These are phyloP conservation scores for Aspergillus saccharolyticus DNA, from an alignment of 495 filamentous ascomycete species.

Conservation along the genomic window DNA sequence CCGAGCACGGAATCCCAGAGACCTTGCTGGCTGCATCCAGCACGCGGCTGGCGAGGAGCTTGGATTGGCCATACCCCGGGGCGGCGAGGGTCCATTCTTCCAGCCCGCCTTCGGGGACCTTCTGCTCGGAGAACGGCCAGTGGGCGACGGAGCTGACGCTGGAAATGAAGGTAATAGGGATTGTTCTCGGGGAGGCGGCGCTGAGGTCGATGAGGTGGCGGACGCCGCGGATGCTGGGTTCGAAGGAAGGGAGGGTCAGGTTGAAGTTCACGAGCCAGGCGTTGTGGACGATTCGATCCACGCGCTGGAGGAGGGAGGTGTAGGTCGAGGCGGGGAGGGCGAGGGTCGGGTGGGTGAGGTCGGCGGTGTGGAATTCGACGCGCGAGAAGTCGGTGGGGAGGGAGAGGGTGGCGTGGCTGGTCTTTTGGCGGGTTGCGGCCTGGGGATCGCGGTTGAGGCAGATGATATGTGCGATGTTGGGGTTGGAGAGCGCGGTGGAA, in stretches of 20 bases:
- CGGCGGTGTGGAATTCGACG: constrained; percentile 37
- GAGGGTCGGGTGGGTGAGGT: constrained; percentile 39
- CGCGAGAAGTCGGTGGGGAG: constrained; percentile 7
- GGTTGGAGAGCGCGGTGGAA: background rate
- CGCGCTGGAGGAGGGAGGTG: constrained; percentile 27
- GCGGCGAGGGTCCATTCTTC: constrained; percentile 14
- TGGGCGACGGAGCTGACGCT: constrained; percentile 7
- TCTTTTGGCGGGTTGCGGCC: background rate
- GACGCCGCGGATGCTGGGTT: constrained; percentile 48
- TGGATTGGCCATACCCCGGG: constrained; percentile 50
- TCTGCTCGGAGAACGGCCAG: background rate
- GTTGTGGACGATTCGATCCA: constrained; percentile 52
- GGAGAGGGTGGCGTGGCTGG: background rate
- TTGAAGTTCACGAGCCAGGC: constrained; percentile 56
- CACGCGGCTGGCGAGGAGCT: constrained; percentile 45
- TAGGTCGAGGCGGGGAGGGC: constrained; percentile 38
- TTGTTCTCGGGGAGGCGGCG: background rate
- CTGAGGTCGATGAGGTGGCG: constrained; percentile 47
- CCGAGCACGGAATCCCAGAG: constrained; percentile 30
- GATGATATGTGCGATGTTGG: background rate
- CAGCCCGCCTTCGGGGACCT: constrained; percentile 5
- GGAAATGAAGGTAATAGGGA: constrained; percentile 11
- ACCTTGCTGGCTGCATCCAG: constrained; percentile 37
- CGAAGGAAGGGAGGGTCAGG: constrained; percentile 44
- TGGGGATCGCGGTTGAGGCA: background rate